Evolutionary conservation across 164 flowering plant genomes (phyloP).

Genomic region (Vitis riparia): DNA sequence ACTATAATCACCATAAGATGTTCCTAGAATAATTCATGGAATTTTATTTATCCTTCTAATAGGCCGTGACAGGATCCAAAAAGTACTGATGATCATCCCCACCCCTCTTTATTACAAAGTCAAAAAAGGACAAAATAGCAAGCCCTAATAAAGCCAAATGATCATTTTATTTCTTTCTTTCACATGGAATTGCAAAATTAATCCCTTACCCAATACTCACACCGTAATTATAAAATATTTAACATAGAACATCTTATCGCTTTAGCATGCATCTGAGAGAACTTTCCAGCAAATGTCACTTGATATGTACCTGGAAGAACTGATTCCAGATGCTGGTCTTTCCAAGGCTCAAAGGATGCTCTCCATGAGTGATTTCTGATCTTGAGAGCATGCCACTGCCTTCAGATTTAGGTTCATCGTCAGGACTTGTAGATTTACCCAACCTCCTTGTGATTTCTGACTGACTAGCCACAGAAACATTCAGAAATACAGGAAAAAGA

Average conservation of each 20-base stretch:
- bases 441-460: conserved; percentile 89
- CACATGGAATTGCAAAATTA: not conserved
- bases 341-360: conserved; percentile 97
- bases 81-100: too few species aligned
- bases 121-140: too few species aligned
- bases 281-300: not conserved
- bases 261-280: not conserved
- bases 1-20: too few species aligned
- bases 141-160: too few species aligned
- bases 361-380: conserved; percentile 76
- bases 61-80: too few species aligned
- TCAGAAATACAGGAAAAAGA: conserved; percentile 37
- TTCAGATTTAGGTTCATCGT: conserved; percentile 39
- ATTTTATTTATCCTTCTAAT: too few species aligned
- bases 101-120: too few species aligned
- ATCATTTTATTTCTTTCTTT: too few species aligned
- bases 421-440: conserved; percentile 46
- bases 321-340: conserved; percentile 88
- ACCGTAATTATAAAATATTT: not conserved
- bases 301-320: conserved; percentile 75
- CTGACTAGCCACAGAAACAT: conserved; percentile 84
- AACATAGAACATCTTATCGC: not conserved
- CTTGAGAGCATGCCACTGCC: conserved; percentile 68
- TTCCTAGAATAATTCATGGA: too few species aligned
- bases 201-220: not conserved